Conservation (phyloP, 495 filamentous ascomycete species). For the Lasiosphaeria miniovina region DNA sequence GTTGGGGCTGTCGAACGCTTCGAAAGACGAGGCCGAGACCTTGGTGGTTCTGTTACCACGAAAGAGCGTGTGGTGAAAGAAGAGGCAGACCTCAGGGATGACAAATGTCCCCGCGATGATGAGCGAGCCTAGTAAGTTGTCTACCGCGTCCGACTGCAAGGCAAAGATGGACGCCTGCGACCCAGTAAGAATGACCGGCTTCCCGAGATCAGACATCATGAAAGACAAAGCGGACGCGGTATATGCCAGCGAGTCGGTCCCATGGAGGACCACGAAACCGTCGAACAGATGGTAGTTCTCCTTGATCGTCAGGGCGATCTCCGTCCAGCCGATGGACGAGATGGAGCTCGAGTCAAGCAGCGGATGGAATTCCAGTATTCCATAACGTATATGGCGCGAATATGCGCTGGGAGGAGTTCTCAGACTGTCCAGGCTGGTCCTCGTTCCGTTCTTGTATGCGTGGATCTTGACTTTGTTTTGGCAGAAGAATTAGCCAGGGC, state of each 20-base stretch:
- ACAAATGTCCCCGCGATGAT: conserved; percentile 95
- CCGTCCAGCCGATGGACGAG: conserved; percentile 82
- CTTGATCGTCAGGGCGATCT: conserved; percentile 68
- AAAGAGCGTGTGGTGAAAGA: conserved; percentile 92
- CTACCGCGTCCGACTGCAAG: conserved; percentile 91
- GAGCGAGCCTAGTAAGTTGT: conserved; percentile 87
- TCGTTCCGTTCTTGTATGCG: conserved; percentile 40
- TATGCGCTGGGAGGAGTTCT: conserved; percentile 81
- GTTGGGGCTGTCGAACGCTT: conserved; percentile 86
- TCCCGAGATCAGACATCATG: conserved; percentile 89
- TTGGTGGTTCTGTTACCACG: conserved; percentile 90
- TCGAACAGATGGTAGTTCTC: conserved; percentile 90
- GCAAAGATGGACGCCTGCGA: conserved; percentile 91
- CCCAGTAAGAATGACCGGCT: conserved; percentile 87
- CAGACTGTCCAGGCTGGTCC: conserved; percentile 51
- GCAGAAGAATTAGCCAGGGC: conserved; percentile 7
- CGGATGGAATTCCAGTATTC: conserved; percentile 79
- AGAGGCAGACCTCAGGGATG: conserved; percentile 93
- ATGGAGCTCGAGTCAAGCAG: conserved; percentile 92
- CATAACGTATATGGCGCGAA: conserved; percentile 78
- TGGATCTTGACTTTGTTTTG: conserved; percentile 29
- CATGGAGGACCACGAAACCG: conserved; percentile 94
- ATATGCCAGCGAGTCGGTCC: conserved; percentile 90
- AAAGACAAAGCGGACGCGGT: conserved; percentile 90
- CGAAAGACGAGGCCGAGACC: conserved; percentile 79